These are phyloP conservation scores for Exophiala sp. DNA, from an alignment of 2,329 filamentous ascomycete species.

Conservation along the genomic window DNA sequence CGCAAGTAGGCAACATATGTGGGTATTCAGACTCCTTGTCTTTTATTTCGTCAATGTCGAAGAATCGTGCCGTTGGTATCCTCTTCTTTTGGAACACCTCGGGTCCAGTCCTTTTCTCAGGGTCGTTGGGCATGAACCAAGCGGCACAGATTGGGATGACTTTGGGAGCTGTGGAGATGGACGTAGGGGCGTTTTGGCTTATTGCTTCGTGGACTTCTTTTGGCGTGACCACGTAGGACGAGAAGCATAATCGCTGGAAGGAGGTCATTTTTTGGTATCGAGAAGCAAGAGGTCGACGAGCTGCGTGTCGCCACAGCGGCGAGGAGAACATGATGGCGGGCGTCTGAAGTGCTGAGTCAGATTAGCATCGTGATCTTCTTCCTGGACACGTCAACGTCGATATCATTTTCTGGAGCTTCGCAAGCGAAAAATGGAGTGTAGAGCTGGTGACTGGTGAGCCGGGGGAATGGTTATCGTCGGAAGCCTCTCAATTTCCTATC, in stretches of 20 bases:
- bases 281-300: conserved; percentile 23
- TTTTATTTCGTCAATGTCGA: conserved; percentile 89
- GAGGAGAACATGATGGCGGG: conserved; percentile 1
- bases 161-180: conserved; percentile 75
- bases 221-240: conserved; percentile 82
- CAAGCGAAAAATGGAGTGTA: neutral
- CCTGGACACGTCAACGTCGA: too few relatives aligned
- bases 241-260: conserved; percentile 50
- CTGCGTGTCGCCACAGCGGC: conserved; percentile 10
- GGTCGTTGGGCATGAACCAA: conserved; percentile 95
- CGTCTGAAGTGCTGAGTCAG: conserved; percentile 1
- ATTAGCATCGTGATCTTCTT: conserved; percentile 5
- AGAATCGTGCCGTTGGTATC: conserved; percentile 89
- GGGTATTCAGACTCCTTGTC: conserved; percentile 86
- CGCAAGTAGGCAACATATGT: conserved; percentile 86
- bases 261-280: conserved; percentile 31
- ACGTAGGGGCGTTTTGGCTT: conserved; percentile 73
- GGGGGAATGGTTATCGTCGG: neutral
- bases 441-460: neutral
- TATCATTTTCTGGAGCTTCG: too few relatives aligned
- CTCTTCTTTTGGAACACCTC: conserved; percentile 76
- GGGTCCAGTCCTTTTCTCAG: conserved; percentile 68
- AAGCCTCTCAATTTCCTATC: neutral
- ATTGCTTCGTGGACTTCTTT: conserved; percentile 77
- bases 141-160: conserved; percentile 86